Evolutionary conservation across 768 basidiomycete species (phyloP), one percentile per base, ranked within the genome.

Genomic region (Russula lepida): DNA sequence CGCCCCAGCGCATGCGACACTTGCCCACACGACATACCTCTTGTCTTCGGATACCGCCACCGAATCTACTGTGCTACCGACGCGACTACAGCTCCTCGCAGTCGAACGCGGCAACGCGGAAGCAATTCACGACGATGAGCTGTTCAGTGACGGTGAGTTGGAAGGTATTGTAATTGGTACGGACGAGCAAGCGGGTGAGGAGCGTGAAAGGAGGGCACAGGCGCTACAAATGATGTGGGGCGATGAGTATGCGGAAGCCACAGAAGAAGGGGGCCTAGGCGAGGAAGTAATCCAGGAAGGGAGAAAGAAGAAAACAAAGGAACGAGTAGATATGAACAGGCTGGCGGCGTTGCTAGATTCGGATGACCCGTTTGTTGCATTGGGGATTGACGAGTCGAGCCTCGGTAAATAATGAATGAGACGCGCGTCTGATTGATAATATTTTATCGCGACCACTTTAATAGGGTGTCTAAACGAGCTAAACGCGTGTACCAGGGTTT

Each of bases 101-200:
- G 74, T 76, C 12, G 74, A 76, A 49, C 84, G 86, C 47, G 85
- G 87, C 48, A 84, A 84, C 37, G 77, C 77, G 50, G 74, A 73
- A 6, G 75, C 71, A 23, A 81, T 92, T 21, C 63, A 67, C 1
- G 89, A 92, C 62, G 84, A 88, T 8, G 89, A 91, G 60, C 73
- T 92, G 25, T 89, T 92, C 61, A 79, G 73, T 3, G 78, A 81
- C 32, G 85, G 83, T 3, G 89, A 92, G 70, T 70, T 88, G 28
- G 88, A 89, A 56, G 77, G 74, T 21, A 56, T 88, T 30, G 64
- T 88, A 23, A 74, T 89, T 58, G 73, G 67, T 49, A 75, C 80
- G 33, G 78, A 64, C 15, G 67, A 64, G 27, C 21, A 64, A 23
- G 67, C 54, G 8, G 61, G 56, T n/a, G 60, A 66, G 44, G 63